phyloP scores from a whole-genome alignment of 352 stramenopile species.

The Globisporangium spiculum region DNA sequence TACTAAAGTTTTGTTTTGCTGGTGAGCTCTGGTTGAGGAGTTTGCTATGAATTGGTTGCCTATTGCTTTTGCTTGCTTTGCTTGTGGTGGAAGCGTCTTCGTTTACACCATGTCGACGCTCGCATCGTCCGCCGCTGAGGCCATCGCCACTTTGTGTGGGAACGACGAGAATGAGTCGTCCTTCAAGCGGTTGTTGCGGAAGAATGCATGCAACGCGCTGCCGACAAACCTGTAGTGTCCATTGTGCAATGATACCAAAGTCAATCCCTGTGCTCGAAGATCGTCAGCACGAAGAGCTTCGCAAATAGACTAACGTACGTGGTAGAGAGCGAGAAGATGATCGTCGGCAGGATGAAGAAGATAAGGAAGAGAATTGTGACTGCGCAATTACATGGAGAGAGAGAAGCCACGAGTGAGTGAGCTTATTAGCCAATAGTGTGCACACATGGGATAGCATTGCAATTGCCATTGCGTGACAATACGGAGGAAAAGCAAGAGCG shows the following conservation, averaged over 20 bases:
- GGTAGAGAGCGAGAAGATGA: conserved; percentile 64
- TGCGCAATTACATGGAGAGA: conserved; percentile 17
- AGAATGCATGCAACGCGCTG: conserved; percentile 45
- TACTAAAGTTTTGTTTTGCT: conserved; percentile 6
- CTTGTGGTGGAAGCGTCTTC: neutral
- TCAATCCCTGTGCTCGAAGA: neutral
- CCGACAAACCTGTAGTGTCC: conserved; percentile 26
- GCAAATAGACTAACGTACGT: conserved; percentile 32
- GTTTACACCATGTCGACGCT: conserved; percentile 41
- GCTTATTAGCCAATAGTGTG: neutral
- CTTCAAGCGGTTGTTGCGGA: conserved; percentile 70
- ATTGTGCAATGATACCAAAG: neutral
- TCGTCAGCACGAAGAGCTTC: neutral
- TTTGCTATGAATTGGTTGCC: neutral
- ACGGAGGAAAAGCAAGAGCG: neutral
- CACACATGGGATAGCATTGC: neutral
- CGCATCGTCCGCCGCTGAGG: conserved; percentile 19
- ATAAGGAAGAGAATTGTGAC: conserved; percentile 69
- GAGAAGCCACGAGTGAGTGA: neutral
- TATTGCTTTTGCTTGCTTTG: neutral
- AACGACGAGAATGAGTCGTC: conserved; percentile 43
- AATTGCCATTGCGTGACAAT: neutral
- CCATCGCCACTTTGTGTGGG: conserved; percentile 17
- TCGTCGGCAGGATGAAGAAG: conserved; percentile 69
- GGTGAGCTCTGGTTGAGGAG: neutral